Base-by-base conservation (phyloP, 371 early-diverging fungal genomes). In the Mycotypha africana region DNA sequence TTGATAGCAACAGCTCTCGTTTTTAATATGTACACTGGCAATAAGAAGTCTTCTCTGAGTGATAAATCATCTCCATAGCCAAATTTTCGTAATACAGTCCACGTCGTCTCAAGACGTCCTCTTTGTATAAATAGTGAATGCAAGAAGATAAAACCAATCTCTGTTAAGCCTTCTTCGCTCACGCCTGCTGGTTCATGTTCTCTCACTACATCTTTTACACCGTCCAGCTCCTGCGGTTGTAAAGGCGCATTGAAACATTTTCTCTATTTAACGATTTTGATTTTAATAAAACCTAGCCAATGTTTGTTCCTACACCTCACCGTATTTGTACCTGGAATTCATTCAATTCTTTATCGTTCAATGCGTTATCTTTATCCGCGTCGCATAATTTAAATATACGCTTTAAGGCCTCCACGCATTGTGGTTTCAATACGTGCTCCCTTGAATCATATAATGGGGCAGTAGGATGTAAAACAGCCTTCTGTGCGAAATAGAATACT, bases 401-500 rank as follows among this genome's bases (percentile, higher is more conserved):
- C 30, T 82, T 79, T 26, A 98, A 67, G 2, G 97, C 98, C 39
- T 92, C 89, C 7, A 88, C 76, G 59, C 95, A 94, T 19, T 84
- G 86, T 1, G 88, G 90, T 57, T 93, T 96, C 35, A 98, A 66
- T 60, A 88, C 89, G 60, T 95, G 95, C 51, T 90, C 92, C 42
- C 90, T 70, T 5, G 93, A 88, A 70, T 98, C 96, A 48, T 93
- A 98, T 15, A 98, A 74, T 12, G 95, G 95, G 3, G 92, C 89
- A 3, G 95, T 95, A 4, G 98, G 98, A 54, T 98, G 93, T 22
- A 97, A 69, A 10, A 98, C 97, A 1, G 97, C 96, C 65, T 95
- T 95, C 74, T 95, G 95, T 2, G 96, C 96, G 78, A 97, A 96
- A 70, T 95, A 98, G 50, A 98, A 98, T n/a, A 97, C 91, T 68